phyloP scores from a whole-genome alignment of 495 filamentous ascomycete genomes.

The Friedmanniomyces endolithicus region DNA sequence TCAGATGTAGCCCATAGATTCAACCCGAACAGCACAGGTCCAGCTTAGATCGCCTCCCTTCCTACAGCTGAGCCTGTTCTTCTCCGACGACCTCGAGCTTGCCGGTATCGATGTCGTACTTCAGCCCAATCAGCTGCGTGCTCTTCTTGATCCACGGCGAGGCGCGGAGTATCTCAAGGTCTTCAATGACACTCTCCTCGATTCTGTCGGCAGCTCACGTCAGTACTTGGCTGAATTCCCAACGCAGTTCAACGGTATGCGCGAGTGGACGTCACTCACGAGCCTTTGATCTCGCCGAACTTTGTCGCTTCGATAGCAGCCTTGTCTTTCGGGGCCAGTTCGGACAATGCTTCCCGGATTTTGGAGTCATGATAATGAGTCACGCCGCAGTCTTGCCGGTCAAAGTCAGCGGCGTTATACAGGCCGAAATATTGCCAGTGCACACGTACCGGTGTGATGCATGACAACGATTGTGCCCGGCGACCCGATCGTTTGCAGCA shows the following conservation, averaged over 20 bases:
- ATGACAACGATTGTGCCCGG: conserved; percentile 26
- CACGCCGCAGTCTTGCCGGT: background rate
- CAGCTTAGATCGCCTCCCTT: too few species aligned
- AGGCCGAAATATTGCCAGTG: conserved; percentile 17
- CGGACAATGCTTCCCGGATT: background rate
- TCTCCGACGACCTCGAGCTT: conserved; percentile 3
- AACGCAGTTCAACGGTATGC: too few species aligned
- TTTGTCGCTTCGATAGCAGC: conserved; percentile 16
- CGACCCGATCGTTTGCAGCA: conserved; percentile 21
- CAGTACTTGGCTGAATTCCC: too few species aligned
- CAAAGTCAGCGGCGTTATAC: background rate
- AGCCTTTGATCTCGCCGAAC: conserved; percentile 26
- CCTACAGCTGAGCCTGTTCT: too few species aligned
- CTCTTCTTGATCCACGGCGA: conserved; percentile 25
- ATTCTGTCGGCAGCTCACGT: conserved; percentile 10
- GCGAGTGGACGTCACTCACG: conserved; percentile 3
- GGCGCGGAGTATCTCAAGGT: conserved; percentile 21
- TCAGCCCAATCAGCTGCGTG: conserved; percentile 25
- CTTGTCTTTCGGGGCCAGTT: conserved; percentile 20
- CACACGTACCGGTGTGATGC: conserved; percentile 20
- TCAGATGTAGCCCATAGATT: too few species aligned
- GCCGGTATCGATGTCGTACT: conserved; percentile 25
- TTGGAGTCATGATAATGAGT: background rate
- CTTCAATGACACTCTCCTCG: conserved; percentile 27
- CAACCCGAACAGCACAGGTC: too few species aligned